Base-by-base conservation (phyloP, 179 eudicot genomes). In the Nepenthes alata region DNA sequence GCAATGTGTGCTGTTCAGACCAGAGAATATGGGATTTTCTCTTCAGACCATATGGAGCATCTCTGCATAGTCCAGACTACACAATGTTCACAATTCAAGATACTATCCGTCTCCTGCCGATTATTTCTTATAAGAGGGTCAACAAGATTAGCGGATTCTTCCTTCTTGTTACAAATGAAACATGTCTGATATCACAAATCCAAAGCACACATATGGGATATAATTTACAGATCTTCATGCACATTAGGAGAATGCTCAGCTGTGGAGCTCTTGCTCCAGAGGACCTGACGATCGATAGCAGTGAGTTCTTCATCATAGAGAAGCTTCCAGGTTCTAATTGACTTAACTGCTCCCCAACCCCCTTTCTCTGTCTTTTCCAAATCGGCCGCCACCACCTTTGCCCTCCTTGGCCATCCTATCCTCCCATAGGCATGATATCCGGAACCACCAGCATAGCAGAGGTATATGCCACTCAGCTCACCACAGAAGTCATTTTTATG, bases 351-450 rank as follows among this genome's bases (percentile, higher is more conserved):
- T 57, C 93, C 98, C 95, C 95, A 91, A 47, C 60, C 73, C 38
- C 88, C 88, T 25, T 77, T 70, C 4, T 60, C 57, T 47, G 76
- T 67, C 77, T 81, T 93, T 69, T 83, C 95, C 72, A 93, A 61
- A 60, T 77, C 76, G 0, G 79, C 83, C n/a, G 71, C 78, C 36
- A 93, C 90, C 70, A 93, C 79, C 72, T 96, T 83, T 12, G 98
- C 82, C 73, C 98, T 83, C 68, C 96, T 80, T 16, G 78, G 53
- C 98, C 98, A 93, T 25, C 98, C 98, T 59, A 90, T 95, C 71
- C 79, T 77, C 52, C 98, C 98, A 68, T 93, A 93, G 8, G 98
- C 98, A 77, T 93, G 98, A 73, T 93, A 93, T 14, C 98, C 98
- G 50, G 89, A 89, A 39, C 98, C 98, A 49, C 98, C 98, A 15